Percentiles rank a stretch among this genome's conserved stretches.
Conservation (phyloP, 257 asterid species). For the Solanum microdontum region DNA sequence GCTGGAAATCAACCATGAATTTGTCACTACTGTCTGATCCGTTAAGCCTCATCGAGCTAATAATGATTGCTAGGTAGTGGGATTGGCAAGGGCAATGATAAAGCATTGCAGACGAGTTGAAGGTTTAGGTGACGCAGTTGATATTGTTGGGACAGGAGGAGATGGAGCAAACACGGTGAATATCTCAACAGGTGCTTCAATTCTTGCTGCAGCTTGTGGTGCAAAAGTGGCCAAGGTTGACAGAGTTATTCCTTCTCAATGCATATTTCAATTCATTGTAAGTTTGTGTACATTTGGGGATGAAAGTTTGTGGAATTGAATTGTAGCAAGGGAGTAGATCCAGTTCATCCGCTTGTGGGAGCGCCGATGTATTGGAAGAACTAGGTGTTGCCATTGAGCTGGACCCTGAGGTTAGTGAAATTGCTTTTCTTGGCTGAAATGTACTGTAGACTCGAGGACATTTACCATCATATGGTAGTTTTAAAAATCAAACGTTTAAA, state of each 20-base stretch:
- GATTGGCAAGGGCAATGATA: constrained; percentile 79
- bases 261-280: background rate
- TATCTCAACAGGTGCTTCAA: constrained; percentile 79
- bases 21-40: background rate
- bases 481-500: background rate
- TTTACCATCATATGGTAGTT: background rate
- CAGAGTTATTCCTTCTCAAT: background rate
- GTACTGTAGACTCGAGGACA: background rate
- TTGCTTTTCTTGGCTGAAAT: background rate
- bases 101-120: constrained; percentile 49
- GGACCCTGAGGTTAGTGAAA: constrained; percentile 56
- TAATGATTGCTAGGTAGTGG: constrained; percentile 41
- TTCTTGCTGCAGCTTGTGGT: constrained; percentile 91
- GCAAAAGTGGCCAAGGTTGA: constrained; percentile 74
- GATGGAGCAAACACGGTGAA: constrained; percentile 86
- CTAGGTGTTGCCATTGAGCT: constrained; percentile 58
- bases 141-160: constrained; percentile 88
- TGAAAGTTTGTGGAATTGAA: background rate
- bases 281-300: background rate
- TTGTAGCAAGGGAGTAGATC: constrained; percentile 86
- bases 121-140: constrained; percentile 55
- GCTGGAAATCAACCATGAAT: background rate
- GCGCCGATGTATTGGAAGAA: constrained; percentile 81
- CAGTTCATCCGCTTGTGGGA: constrained; percentile 90
- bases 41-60: background rate